Evolutionary conservation across 345 rosid species (phyloP), one percentile per base, ranked within the genome.

Genomic region (Litchi chinensis): DNA sequence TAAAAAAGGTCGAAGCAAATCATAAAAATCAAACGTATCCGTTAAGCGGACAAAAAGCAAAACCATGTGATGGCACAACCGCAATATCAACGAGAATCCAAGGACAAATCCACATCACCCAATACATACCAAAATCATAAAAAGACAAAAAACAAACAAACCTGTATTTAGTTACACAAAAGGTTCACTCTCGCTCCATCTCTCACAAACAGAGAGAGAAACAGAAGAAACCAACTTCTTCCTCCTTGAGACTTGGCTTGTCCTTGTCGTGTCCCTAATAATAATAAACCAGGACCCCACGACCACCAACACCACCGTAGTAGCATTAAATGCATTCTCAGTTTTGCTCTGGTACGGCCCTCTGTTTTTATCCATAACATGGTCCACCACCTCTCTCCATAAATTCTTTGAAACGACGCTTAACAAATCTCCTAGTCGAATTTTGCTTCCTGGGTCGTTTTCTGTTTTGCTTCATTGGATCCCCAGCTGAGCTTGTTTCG

Each of bases 401-500:
- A 65, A 28, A 50, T 46, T 46, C 52, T 46, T 11, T 46, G 52
- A 7, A 59, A 59, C 64, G 5, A 50, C 56, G 15, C 56, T 50
- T 12, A 4, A 12, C 24, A 1, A 59, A 8, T 5, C 64, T 59
- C 64, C 64, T 18, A 59, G n/a, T 19, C n/a, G 3, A 0, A 8
- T 24, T 44, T 75, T 68, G 64, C 28, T 50, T 65, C 57, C 24
- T 32, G 68, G 65, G 43, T 78, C 39, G 26, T 69, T 73, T 52
- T 60, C 41, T 37, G 11, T 46, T 78, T 73, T 73, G 65, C 69
- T 72, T 68, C 73, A 74, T 83, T 75, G 79, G 71, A 74, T 81
- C 85, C 66, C 75, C 77, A 67, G 74, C 73, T 78, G 67, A 57
- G 65, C 65, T 80, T 66, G 77, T 75, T 83, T 44, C 10, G 65